Evolutionary conservation across 163 green algal genomes (phyloP), one percentile per base, ranked within the genome.

Genomic region (Chloromonas sp.): DNA sequence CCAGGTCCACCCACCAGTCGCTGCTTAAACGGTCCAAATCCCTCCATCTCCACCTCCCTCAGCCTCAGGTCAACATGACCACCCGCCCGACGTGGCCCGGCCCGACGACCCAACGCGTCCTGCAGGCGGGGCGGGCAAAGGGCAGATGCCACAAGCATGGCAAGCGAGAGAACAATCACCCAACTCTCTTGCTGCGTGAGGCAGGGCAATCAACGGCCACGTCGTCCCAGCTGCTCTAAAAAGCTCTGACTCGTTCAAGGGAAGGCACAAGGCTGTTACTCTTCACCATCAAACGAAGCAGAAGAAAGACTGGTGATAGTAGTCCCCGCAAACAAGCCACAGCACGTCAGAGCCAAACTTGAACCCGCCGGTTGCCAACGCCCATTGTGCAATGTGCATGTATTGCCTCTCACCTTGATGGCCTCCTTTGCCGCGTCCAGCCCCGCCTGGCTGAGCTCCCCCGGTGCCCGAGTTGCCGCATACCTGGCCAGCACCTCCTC

Each of bases 21-120:
- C n/a, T 90, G 78, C 61, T 82, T 87, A 84, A 98, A 98, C 15
- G 95, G 93, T 11, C 96, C 96, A 79, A 95, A 98, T n/a, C 96
- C 96, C 79, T 97, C 87, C 58, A 98, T 59, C 70, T 91, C 86
- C 58, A 98, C 88, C 0, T 82, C 61, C 1, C 92, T 59, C 70
- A 98, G 89, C 71, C 92, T 76, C 60, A 97, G 76, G 66, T 74
- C 66, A 5, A 74, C 66, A 11, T 11, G 66, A 5, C 5, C 66
- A 5, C 11, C 66, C 5, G 66, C 5, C 66, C 66, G 66, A 15
- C 5, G 5, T 5, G 66, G 66, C 66, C 66, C 66, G 66, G 5
- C 66, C 5, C 66, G 66, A 5, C 5, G 5, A 11, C 5, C 66
- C 5, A 74, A 15, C 11, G 66, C 66, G 66, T 74, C 66, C 66